Evolutionary conservation across 371 early-diverging fungal genomes (phyloP).

Genomic region (Dichotomocladium elegans): DNA sequence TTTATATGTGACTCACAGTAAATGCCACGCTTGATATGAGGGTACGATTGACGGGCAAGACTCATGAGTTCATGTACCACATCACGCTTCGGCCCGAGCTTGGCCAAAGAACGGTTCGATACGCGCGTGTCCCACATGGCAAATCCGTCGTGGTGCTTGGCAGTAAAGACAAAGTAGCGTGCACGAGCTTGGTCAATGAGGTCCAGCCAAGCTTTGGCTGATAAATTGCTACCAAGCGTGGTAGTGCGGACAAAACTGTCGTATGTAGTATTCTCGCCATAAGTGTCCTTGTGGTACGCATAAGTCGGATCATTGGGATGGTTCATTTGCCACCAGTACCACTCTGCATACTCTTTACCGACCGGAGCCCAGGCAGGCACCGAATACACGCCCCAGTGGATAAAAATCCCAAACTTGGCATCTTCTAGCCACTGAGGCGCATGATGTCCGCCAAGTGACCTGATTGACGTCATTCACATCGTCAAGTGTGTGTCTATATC

Average conservation of each 20-base stretch:
- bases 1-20: conserved; percentile 29
- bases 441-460: conserved; percentile 19
- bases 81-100: conserved; percentile 19
- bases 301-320: conserved; percentile 15
- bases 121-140: conserved; percentile 33
- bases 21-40: conserved; percentile 30
- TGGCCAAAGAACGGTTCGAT: conserved; percentile 16
- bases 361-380: conserved; percentile 36
- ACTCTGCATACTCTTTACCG: conserved; percentile 25
- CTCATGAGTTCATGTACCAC: conserved; percentile 26
- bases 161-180: conserved; percentile 33
- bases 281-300: conserved; percentile 17
- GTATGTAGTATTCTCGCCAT: conserved; percentile 24
- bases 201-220: conserved; percentile 24
- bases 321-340: conserved; percentile 35
- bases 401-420: conserved; percentile 36
- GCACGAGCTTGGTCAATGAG: conserved; percentile 20
- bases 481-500: not conserved
- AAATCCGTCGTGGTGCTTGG: conserved; percentile 40
- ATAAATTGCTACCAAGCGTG: conserved; percentile 13
- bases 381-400: conserved; percentile 35
- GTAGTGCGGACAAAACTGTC: conserved; percentile 26
- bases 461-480: not conserved
- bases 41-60: conserved; percentile 12
- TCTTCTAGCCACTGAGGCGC: conserved; percentile 27